Conservation (phyloP, 148 eudicot genomes). For the Chenopodium quinoa region DNA sequence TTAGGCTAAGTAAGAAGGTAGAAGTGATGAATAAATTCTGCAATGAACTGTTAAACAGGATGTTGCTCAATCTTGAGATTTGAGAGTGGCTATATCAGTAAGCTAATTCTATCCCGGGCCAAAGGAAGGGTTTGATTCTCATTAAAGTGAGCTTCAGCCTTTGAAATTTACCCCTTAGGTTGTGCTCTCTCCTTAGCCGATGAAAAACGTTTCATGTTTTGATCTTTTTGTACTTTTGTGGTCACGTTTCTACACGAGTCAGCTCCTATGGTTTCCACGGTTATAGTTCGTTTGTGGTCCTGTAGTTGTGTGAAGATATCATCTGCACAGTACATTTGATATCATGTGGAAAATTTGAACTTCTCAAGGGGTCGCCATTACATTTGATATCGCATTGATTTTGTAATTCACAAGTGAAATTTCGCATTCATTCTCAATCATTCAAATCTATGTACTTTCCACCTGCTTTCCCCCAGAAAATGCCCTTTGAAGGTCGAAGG, state of each 20-base stretch:
- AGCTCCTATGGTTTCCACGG: not conserved
- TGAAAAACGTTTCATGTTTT: not conserved
- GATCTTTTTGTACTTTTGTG: not conserved
- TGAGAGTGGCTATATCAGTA: not conserved
- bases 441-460: too few species aligned
- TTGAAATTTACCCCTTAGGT: not conserved
- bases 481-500: not conserved
- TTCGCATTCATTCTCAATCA: too few species aligned
- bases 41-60: not conserved
- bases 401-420: too few species aligned
- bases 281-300: conserved; percentile 12
- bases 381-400: too few species aligned
- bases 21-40: not conserved
- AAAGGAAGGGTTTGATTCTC: not conserved
- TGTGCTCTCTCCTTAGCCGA: not conserved
- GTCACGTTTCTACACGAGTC: not conserved
- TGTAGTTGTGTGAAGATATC: not conserved
- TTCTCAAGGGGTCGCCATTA: too few species aligned
- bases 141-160: not conserved
- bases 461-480: too few species aligned
- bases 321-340: not conserved
- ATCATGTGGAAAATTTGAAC: too few species aligned
- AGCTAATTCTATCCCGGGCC: not conserved
- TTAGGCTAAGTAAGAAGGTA: not conserved
- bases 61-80: not conserved